Percentiles rank a stretch among this genome's conserved stretches.
Evolutionary conservation across 768 basidiomycete genomes (phyloP).

Genomic region (Amylocystis lapponica): DNA sequence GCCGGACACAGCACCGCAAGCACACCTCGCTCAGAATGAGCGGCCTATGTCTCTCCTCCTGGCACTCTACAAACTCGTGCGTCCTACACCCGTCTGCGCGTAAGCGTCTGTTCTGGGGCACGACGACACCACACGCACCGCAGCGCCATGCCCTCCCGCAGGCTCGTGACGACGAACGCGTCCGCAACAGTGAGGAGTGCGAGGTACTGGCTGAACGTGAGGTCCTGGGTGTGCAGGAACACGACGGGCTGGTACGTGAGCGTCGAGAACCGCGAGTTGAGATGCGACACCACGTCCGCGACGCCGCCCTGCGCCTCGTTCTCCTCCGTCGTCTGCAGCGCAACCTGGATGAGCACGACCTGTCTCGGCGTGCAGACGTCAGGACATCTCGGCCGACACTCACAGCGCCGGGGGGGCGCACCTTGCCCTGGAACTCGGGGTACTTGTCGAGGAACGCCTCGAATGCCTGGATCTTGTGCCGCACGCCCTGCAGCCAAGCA

Average conservation of each 20-base stretch:
- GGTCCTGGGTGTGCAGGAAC: constrained; percentile 78
- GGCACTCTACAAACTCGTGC: constrained; percentile 84
- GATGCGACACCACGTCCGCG: constrained; percentile 68
- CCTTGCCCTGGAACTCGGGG: constrained; percentile 77
- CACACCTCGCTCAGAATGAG: constrained; percentile 75
- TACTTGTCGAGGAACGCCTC: constrained; percentile 74
- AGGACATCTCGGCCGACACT: too few relatives aligned
- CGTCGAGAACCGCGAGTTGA: constrained; percentile 80
- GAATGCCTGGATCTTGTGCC: constrained; percentile 80
- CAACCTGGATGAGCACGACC: constrained; percentile 84
- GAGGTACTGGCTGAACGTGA: constrained; percentile 83
- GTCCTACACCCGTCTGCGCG: constrained; percentile 31
- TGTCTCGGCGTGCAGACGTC: constrained; percentile 16
- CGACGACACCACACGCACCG: constrained; percentile 30
- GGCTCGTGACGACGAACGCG: constrained; percentile 77
- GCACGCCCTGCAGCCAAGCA: constrained; percentile 58
- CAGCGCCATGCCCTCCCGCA: constrained; percentile 87
- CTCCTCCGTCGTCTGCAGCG: constrained; percentile 73
- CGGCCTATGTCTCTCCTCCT: constrained; percentile 60
- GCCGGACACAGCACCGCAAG: constrained; percentile 8
- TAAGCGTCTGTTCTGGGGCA: neutral
- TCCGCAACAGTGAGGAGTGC: constrained; percentile 78
- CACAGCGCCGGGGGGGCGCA: neutral
- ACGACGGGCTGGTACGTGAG: constrained; percentile 86
- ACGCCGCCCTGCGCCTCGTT: constrained; percentile 73